These are phyloP conservation scores for Stygiomarasmius scandens DNA, from an alignment of 1,284 basidiomycete species.

Conservation along the genomic window DNA sequence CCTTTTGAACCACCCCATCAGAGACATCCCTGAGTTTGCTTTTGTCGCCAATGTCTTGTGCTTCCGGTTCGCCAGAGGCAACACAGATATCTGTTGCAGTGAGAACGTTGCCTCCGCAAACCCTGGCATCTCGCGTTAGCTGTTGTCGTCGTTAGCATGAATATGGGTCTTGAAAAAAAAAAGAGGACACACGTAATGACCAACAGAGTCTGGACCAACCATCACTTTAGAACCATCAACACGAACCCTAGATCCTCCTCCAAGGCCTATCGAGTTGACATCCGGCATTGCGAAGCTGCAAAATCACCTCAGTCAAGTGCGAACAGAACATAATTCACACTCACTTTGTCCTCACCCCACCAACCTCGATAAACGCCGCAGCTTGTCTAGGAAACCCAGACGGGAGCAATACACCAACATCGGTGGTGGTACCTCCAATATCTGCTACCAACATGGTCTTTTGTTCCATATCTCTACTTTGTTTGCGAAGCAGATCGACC, in stretches of 20 bases:
- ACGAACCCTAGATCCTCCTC: conserved; percentile 50
- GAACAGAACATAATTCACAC: conserved; percentile 42
- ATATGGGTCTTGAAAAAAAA: no score
- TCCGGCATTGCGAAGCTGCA: conserved; percentile 53
- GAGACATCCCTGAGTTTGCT: conserved; percentile 31
- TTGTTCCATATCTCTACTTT: no score
- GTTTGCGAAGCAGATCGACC: conserved; percentile 37
- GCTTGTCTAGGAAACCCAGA: no score
- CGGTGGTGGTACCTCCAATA: no score
- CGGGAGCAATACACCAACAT: no score
- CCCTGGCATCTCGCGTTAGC: conserved; percentile 34
- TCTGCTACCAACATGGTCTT: no score
- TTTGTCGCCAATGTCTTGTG: conserved; percentile 38
- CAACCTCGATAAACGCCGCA: no score
- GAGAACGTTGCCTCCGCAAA: conserved; percentile 52
- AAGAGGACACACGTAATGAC: conserved; percentile 35
- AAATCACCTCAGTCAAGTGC: background rate
- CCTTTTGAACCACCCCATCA: conserved; percentile 27
- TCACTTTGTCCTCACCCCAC: background rate
- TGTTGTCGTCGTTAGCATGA: no score
- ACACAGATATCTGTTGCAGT: conserved; percentile 57
- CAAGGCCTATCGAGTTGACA: conserved; percentile 51
- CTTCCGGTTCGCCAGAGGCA: conserved; percentile 30
- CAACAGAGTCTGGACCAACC: conserved; percentile 61
- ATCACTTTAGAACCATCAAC: conserved; percentile 32